phyloP scores from a whole-genome alignment of 345 rosid species.

The Eucalyptus tenuipes region DNA sequence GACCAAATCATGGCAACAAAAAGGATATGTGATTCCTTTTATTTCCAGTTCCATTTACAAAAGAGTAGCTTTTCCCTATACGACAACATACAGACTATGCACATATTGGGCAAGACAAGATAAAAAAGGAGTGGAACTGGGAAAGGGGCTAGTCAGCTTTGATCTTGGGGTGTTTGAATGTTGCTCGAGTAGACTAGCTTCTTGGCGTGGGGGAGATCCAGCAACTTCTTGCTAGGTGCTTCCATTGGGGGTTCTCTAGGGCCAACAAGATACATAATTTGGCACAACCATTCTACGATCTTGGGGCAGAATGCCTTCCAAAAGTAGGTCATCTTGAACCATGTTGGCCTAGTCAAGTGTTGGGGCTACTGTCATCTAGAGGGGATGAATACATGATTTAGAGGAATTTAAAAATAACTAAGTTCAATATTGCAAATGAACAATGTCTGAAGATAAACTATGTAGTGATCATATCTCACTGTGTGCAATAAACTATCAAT shows the following conservation, averaged over 20 bases:
- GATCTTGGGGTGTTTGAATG: not conserved
- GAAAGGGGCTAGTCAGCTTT: not conserved
- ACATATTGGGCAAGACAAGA: not conserved
- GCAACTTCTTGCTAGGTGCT: slow-evolving; percentile 11
- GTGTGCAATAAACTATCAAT: too few relatives aligned
- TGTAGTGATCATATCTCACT: too few relatives aligned
- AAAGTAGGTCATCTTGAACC: not conserved
- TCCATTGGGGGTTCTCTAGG: slow-evolving; percentile 4
- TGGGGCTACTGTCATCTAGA: too few relatives aligned
- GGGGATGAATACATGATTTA: too few relatives aligned
- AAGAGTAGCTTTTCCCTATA: not conserved
- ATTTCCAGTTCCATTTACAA: not conserved
- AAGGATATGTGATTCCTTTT: not conserved
- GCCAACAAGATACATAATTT: not conserved
- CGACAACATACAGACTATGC: not conserved
- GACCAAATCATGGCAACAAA: not conserved
- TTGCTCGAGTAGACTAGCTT: not conserved
- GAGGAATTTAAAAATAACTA: too few relatives aligned
- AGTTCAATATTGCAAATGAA: too few relatives aligned
- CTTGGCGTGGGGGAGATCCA: not conserved
- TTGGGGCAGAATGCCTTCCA: slow-evolving; percentile 33
- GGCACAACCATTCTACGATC: slow-evolving; percentile 9
- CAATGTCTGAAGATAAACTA: too few relatives aligned
- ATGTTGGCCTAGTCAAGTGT: slow-evolving; percentile 17
- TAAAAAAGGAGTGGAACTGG: not conserved